Percentiles rank a stretch among this genome's conserved stretches.
phyloP scores from a whole-genome alignment of 2,329 filamentous ascomycete genomes.

The Pseudopithomyces maydicus region DNA sequence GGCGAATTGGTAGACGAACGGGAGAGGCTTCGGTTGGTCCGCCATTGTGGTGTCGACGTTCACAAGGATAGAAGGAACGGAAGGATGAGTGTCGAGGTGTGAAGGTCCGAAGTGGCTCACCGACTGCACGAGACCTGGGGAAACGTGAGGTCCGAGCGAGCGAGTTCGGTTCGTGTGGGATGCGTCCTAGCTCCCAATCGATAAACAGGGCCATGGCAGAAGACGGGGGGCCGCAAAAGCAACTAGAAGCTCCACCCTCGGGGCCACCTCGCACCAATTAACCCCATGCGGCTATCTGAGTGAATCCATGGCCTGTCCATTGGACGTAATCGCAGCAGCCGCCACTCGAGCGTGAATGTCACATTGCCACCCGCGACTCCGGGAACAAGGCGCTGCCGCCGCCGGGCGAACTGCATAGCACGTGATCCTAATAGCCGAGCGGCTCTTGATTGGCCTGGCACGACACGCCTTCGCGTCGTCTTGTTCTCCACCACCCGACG shows the following conservation, averaged over 20 bases:
- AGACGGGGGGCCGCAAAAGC: not conserved
- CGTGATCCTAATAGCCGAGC: slow-evolving; percentile 2
- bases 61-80: slow-evolving; percentile 7
- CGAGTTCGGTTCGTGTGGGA: slow-evolving; percentile 35
- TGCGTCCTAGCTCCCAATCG: slow-evolving; percentile 29
- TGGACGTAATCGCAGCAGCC: not conserved
- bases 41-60: slow-evolving; percentile 46
- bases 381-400: not conserved
- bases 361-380: not conserved
- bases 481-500: slow-evolving; percentile 2
- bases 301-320: not conserved
- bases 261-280: not conserved
- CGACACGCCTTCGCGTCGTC: slow-evolving; percentile 10
- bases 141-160: slow-evolving; percentile 21
- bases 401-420: not conserved
- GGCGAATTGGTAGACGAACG: slow-evolving; percentile 93
- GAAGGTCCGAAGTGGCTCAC: slow-evolving; percentile 12
- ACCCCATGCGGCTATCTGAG: not conserved
- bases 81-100: slow-evolving; percentile 15
- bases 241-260: not conserved
- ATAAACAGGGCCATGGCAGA: slow-evolving; percentile 10
- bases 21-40: slow-evolving; percentile 71
- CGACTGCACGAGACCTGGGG: slow-evolving; percentile 33
- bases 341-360: too few relatives aligned
- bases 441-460: slow-evolving; percentile 12